Evolutionary conservation across 1,139 yeast genomes (phyloP).

Genomic region (Yamadazyma kanchanaburiensis): DNA sequence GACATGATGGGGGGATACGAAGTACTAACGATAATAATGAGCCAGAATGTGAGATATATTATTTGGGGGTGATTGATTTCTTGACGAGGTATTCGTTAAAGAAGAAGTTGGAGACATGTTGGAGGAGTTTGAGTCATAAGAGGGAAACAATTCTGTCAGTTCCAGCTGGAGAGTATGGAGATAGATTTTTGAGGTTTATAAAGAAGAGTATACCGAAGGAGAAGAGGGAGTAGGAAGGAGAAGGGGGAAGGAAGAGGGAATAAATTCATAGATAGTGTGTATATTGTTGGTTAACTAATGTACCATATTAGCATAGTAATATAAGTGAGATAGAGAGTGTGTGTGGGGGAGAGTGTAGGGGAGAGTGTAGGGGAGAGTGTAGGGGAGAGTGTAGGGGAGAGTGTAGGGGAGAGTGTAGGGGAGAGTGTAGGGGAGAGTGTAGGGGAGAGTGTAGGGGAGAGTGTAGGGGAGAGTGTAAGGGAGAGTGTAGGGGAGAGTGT

Average conservation of each 20-base stretch:
- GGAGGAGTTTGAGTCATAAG: conserved; percentile 71
- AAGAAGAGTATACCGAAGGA: conserved; percentile 28
- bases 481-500: no score
- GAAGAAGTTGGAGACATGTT: conserved; percentile 81
- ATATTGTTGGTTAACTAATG: conserved; percentile 1
- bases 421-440: no score
- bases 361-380: no score
- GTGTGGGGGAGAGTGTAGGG: no score
- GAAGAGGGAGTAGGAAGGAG: conserved; percentile 3
- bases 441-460: no score
- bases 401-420: no score
- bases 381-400: no score
- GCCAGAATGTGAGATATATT: conserved; percentile 72
- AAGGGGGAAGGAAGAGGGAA: neutral
- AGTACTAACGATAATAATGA: conserved; percentile 66
- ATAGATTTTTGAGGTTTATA: conserved; percentile 75
- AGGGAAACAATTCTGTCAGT: conserved; percentile 78
- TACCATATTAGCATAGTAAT: no score
- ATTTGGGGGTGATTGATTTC: conserved; percentile 92
- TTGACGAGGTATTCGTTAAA: conserved; percentile 77
- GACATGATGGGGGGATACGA: conserved; percentile 83
- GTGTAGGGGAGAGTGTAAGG: no score
- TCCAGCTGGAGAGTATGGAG: conserved; percentile 89
- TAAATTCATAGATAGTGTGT: neutral
- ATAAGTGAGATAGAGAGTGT: no score